A percentile compares a stretch with the other conserved stretches of the same genome.
Evolutionary conservation across 2,329 filamentous ascomycete species (phyloP).

Genomic region (Aspergillus neotritici): DNA sequence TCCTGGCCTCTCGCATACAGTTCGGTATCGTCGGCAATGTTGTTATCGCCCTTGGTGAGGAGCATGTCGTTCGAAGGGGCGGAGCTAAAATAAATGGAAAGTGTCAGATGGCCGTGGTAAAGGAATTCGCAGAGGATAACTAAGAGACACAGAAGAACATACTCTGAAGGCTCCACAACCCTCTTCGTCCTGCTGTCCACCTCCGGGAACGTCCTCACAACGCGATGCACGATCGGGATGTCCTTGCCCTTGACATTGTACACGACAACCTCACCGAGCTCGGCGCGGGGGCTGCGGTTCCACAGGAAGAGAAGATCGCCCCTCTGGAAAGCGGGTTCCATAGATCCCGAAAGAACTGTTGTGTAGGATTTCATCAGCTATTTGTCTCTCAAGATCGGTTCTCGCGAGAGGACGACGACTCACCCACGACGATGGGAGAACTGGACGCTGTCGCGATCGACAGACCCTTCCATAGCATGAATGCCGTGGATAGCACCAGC

Average conservation of each 20-base stretch:
- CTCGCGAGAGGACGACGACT: background rate
- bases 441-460: slow-evolving; percentile 70
- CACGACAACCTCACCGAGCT: slow-evolving; percentile 68
- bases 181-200: slow-evolving; percentile 33
- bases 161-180: slow-evolving; percentile 30
- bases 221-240: slow-evolving; percentile 92
- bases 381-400: background rate
- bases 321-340: slow-evolving; percentile 63
- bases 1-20: slow-evolving; percentile 81
- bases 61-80: slow-evolving; percentile 48
- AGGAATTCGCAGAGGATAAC: slow-evolving; percentile 1
- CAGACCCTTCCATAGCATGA: slow-evolving; percentile 93
- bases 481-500: slow-evolving; percentile 81
- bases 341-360: slow-evolving; percentile 52
- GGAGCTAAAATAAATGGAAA: slow-evolving; percentile 13
- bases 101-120: background rate
- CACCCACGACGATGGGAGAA: slow-evolving; percentile 59
- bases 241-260: slow-evolving; percentile 89
- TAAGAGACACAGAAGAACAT: slow-evolving; percentile 5
- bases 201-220: slow-evolving; percentile 65
- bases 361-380: background rate
- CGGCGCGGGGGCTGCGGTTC: slow-evolving; percentile 57
- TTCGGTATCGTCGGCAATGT: slow-evolving; percentile 86
- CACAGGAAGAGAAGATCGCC: slow-evolving; percentile 60
- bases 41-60: slow-evolving; percentile 97